Conservation (phyloP, 1,284 basidiomycete genomes). For the Sanguinoderma infundibulare region DNA sequence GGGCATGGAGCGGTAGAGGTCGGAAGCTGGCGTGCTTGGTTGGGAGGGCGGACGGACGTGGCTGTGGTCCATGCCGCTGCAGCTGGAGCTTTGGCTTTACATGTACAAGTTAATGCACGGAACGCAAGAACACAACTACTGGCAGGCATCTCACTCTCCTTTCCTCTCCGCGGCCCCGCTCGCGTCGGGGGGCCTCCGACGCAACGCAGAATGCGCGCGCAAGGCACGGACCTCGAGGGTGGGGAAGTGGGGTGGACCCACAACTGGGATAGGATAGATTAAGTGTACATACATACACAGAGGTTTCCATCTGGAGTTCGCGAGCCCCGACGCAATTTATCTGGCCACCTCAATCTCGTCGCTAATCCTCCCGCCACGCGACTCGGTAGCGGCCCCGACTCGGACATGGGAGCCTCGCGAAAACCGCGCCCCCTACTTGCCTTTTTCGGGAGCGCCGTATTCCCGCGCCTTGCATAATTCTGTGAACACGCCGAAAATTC, state of each 20-base stretch:
- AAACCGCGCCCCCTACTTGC: background rate
- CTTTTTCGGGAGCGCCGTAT: background rate
- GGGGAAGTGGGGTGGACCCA: constrained; percentile 23
- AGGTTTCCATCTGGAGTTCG: constrained; percentile 9
- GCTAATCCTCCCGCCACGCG: too few relatives aligned
- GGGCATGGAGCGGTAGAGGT: background rate
- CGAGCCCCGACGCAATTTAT: constrained; percentile 21
- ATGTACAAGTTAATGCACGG: constrained; percentile 25
- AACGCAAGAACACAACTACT: constrained; percentile 3
- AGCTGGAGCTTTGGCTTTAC: constrained; percentile 13
- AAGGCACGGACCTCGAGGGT: constrained; percentile 6
- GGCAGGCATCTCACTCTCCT: background rate
- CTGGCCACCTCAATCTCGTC: constrained; percentile 26
- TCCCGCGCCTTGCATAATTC: background rate
- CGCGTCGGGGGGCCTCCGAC: too few relatives aligned
- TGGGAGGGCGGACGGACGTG: background rate
- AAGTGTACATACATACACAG: background rate
- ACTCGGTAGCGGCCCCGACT: background rate
- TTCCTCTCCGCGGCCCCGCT: background rate
- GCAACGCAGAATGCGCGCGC: too few relatives aligned
- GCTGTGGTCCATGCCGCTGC: background rate
- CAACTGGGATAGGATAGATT: constrained; percentile 28
- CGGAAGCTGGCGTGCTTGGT: background rate
- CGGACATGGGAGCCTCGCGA: constrained; percentile 5
- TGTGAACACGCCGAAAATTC: background rate